Conservation (phyloP, 345 rosid genomes). For the Draba incana region DNA sequence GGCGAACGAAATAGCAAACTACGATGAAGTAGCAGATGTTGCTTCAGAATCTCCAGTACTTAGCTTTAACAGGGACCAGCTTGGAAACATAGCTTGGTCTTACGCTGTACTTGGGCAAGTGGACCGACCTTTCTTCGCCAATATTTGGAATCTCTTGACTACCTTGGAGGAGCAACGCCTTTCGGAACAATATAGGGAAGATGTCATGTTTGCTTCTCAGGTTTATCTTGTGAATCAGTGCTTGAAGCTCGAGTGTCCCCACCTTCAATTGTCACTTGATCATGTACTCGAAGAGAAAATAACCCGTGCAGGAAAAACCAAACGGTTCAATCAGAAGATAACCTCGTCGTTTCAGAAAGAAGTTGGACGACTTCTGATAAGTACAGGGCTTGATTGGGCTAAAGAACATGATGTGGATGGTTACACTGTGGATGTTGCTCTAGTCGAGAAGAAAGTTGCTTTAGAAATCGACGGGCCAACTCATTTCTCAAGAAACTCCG, state of each 20-base stretch:
- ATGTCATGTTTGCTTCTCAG: constrained; percentile 90
- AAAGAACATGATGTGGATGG: constrained; percentile 74
- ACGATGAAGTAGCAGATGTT: constrained; percentile 36
- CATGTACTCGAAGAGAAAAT: constrained; percentile 68
- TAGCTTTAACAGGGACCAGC: constrained; percentile 75
- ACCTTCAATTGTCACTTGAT: constrained; percentile 63
- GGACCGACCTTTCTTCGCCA: constrained; percentile 68
- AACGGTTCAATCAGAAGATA: constrained; percentile 79
- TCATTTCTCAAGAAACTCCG: constrained; percentile 88
- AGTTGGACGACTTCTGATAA: constrained; percentile 77
- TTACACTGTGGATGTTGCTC: constrained; percentile 78
- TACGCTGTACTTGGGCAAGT: constrained; percentile 84
- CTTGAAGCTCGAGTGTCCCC: constrained; percentile 81
- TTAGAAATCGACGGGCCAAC: constrained; percentile 94
- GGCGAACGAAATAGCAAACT: constrained; percentile 30
- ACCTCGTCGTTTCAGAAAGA: constrained; percentile 93
- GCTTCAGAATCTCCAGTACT: constrained; percentile 50
- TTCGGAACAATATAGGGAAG: constrained; percentile 88
- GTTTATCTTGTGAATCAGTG: constrained; percentile 83
- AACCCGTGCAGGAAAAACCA: constrained; percentile 68
- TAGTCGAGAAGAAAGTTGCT: constrained; percentile 80
- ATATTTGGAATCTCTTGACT: constrained; percentile 63
- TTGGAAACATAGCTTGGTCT: constrained; percentile 96
- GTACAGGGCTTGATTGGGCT: constrained; percentile 91
- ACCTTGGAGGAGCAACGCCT: constrained; percentile 72